Conservation (phyloP, 2,329 filamentous ascomycete species). For the Hansfordia pulvinata region DNA sequence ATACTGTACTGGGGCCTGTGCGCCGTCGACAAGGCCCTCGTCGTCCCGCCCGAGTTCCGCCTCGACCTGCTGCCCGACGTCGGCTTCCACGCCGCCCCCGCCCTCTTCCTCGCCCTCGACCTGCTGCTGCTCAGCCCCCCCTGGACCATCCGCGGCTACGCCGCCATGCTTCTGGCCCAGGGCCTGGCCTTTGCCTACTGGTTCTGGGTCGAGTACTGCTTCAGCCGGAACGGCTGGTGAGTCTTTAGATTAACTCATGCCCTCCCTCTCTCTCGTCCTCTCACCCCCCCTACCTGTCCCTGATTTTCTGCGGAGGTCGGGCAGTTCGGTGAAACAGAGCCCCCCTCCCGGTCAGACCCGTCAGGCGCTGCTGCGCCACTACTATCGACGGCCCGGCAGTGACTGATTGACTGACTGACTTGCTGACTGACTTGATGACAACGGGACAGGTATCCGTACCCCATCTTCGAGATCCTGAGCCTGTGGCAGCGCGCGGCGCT, state of each 20-base stretch:
- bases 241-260: slow-evolving; percentile 9
- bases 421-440: slow-evolving; percentile 7
- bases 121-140: slow-evolving; percentile 58
- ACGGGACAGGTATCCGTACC: slow-evolving; percentile 62
- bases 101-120: slow-evolving; percentile 50
- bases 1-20: slow-evolving; percentile 61
- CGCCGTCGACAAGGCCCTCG: slow-evolving; percentile 36
- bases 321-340: too few species aligned
- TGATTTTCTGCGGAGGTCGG: too few species aligned
- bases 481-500: slow-evolving; percentile 53
- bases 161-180: slow-evolving; percentile 43
- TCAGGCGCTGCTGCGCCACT: too few species aligned
- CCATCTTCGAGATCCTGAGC: slow-evolving; percentile 59
- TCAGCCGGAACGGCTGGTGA: slow-evolving; percentile 49
- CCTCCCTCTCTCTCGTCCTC: slow-evolving; percentile 2
- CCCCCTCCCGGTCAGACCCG: too few species aligned
- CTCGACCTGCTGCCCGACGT: slow-evolving; percentile 44
- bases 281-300: neutral
- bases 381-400: too few species aligned
- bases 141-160: slow-evolving; percentile 51
- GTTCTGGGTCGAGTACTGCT: slow-evolving; percentile 66
- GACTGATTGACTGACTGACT: slow-evolving; percentile 6
- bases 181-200: slow-evolving; percentile 55
- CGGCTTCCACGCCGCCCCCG: slow-evolving; percentile 53
- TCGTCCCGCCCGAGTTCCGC: slow-evolving; percentile 40